Evolutionary conservation across 2,329 filamentous ascomycete genomes (phyloP), one percentile per base, ranked within the genome.

Genomic region (Zasmidium angulare): DNA sequence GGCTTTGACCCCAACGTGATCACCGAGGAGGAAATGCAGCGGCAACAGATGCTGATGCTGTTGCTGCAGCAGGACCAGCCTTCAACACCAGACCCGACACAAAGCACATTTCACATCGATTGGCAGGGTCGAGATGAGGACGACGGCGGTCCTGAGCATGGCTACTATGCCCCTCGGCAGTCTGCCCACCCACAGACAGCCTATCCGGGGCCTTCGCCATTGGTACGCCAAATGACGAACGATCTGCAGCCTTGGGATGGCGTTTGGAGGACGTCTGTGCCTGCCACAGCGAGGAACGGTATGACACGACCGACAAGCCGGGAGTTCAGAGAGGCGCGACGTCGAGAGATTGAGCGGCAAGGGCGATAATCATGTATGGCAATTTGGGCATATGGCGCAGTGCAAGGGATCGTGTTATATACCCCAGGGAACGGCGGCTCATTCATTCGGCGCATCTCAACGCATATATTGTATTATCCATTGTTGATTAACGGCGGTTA

Each of bases 11-110:
- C 73, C 12, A 66, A 71, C 21, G 56, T 64, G 20, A 72, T 79
- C 55, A 74, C 75, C 21, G 80, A 83, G 65, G 78, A 81, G 55
- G 80, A 82, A 52, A 71, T 76, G 60, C 78, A 81, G 58, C 77
- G 79, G 26, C 78, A 80, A 63, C 80, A 82, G 61, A 80, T 82
- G 76, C 74, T 79, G n/a, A 73, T 77, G 62, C 72, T 83, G 0
- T 75, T 82, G 17, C 67, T 73, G 46, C 63, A 69, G 17, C 62
- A 61, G 40, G 72, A 61, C 61, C 71, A 20, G 68, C 70, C 57
- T 12, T 61, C 67, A 7, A 63, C 67, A 61, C 73, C 36, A 65
- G 74, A 63, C 68, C 75, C 51, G 63, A 70, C 59, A 14, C 73
- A 72, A 59, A 71, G 73, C 47, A 81, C 78, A 0, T 81, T 78